Base-by-base conservation (phyloP, 176 grass and related monocot genomes). In the Oryza glumipatula region DNA sequence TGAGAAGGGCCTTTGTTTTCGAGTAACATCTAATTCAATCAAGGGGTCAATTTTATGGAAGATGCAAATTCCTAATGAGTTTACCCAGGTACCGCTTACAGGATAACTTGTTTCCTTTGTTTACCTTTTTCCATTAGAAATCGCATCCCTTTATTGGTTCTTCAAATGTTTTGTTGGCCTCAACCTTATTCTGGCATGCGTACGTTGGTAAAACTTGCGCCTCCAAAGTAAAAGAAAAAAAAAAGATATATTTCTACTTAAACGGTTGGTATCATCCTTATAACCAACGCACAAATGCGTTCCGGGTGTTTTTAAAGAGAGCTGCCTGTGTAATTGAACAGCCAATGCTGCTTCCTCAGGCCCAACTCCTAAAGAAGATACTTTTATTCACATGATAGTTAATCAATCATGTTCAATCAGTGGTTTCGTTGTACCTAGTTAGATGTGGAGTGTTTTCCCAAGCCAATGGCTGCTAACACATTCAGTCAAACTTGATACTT, bases 1-100 rank as follows among this genome's bases (percentile, higher is more conserved):
- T 3, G 87, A 94, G 21, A 94, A 98, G 5, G 73, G 48, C 11
- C 79, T 95, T 74, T 72, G 39, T 3, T 92, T 81, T 64, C 73
- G 51, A 73, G 26, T 85, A 79, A 88, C 67, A 21, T 78, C 38
- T 61, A 95, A 98, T 77, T 52, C 77, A 77, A 85, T 93, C 70
- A 80, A 23, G 35, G 76, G 74, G 15, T 98, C 96, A 23, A 89
- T 98, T 84, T 65, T 94, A 65, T 98, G 96, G 96, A 95, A 79
- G 72, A 90, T 95, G 82, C 11, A 90, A 43, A 61, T 90, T 70
- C 96, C 96, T 79, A 30, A 90, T 68, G 22, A 87, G 52, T 80
- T 98, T 81, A 46, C 85, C 82, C 47, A 83, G 70, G 91, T 88
- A 80, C 14, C 17, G 65, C 1, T 74, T 56, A 19, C 17, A 7